phyloP scores from a whole-genome alignment of 1,139 yeast genomes.

The Pneumocystis oryctolagi region DNA sequence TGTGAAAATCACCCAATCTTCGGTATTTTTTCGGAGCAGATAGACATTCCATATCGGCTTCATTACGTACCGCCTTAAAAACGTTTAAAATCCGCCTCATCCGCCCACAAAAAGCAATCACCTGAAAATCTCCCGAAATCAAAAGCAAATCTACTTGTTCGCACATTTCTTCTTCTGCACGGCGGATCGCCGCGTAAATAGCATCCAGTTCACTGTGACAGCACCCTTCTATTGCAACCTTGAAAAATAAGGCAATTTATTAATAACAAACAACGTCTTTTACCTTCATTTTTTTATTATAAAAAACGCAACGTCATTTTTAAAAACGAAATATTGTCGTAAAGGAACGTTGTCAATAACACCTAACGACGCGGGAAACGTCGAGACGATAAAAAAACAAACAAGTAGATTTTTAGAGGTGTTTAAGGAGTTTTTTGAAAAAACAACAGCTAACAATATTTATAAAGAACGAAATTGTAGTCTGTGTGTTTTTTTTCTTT shows the following conservation, averaged over 20 bases:
- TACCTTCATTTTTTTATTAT: not conserved
- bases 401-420: not conserved
- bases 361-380: not conserved
- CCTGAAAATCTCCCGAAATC: conserved; percentile 69
- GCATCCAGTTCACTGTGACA: conserved; percentile 69
- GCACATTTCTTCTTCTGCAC: conserved; percentile 20
- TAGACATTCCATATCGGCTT: conserved; percentile 50
- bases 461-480: not conserved
- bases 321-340: too few relatives aligned
- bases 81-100: conserved; percentile 30
- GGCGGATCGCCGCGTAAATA: conserved; percentile 37
- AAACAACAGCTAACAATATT: not conserved
- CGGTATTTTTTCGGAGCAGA: conserved; percentile 41
- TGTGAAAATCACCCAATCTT: conserved; percentile 59
- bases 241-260: not conserved
- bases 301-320: too few relatives aligned
- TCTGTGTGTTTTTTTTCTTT: too few relatives aligned
- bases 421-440: not conserved
- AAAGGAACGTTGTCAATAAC: not conserved
- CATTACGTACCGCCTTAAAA: conserved; percentile 40
- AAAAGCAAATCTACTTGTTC: conserved; percentile 44
- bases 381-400: not conserved
- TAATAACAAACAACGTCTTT: not conserved
- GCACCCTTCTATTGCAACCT: conserved; percentile 75
- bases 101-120: not conserved